Evolutionary conservation across 768 basidiomycete species (phyloP).

Genomic region (Kondoa subrosea): DNA sequence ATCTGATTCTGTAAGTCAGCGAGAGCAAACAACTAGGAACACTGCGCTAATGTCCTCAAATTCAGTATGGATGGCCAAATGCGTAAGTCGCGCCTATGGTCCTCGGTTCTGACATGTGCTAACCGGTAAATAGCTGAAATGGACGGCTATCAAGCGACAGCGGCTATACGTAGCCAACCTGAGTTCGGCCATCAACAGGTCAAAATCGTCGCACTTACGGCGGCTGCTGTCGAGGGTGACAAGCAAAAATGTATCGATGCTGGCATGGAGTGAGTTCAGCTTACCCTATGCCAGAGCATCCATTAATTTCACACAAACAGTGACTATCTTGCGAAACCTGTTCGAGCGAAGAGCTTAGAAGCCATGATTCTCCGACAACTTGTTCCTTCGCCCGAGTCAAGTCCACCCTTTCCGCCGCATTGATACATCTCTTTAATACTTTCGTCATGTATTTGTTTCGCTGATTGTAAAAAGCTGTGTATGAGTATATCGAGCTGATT

Average conservation of each 20-base stretch:
- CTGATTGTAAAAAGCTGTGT: no score
- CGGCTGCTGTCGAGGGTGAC: background rate
- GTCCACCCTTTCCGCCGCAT: no score
- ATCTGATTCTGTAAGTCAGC: slow-evolving; percentile 17
- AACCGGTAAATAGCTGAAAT: slow-evolving; percentile 14
- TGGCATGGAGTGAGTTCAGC: background rate
- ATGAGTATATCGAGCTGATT: no score
- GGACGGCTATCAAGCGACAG: slow-evolving; percentile 18
- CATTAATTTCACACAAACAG: background rate
- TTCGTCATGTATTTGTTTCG: no score
- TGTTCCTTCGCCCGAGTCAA: background rate
- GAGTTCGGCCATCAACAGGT: background rate
- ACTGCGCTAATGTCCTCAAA: no score
- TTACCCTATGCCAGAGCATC: background rate
- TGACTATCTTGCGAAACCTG: slow-evolving; percentile 3
- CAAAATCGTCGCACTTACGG: slow-evolving; percentile 20
- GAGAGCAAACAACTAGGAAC: no score
- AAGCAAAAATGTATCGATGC: background rate
- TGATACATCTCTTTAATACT: no score
- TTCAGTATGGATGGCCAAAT: slow-evolving; percentile 20
- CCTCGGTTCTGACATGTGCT: background rate
- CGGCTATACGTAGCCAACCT: slow-evolving; percentile 11
- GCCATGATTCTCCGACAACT: background rate
- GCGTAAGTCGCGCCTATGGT: background rate
- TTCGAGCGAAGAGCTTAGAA: slow-evolving; percentile 1